Evolutionary conservation across 495 filamentous ascomycete genomes (phyloP).

Genomic region (Penicillium goetzii): DNA sequence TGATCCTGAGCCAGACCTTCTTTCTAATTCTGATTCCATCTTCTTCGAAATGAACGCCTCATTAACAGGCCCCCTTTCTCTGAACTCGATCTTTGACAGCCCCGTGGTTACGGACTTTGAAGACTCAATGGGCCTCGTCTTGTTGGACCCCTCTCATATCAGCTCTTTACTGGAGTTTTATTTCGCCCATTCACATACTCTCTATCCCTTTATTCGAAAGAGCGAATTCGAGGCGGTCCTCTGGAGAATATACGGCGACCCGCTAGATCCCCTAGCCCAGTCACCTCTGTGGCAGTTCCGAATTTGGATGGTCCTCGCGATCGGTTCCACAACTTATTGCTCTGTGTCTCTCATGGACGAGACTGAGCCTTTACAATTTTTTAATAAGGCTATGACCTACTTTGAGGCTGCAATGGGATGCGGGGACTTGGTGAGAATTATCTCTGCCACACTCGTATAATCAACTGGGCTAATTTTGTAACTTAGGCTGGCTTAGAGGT

Average conservation of each 20-base stretch:
- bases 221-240: conserved; percentile 35
- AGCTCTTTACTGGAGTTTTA: conserved; percentile 41
- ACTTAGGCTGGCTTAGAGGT: conserved; percentile 41
- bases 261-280: conserved; percentile 30
- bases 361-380: conserved; percentile 39
- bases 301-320: conserved; percentile 48
- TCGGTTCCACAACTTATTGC: conserved; percentile 43
- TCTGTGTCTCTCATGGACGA: conserved; percentile 45
- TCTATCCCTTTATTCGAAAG: conserved; percentile 42
- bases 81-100: conserved; percentile 26
- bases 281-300: conserved; percentile 39
- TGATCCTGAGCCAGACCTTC: conserved; percentile 15
- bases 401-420: conserved; percentile 41
- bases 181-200: conserved; percentile 47
- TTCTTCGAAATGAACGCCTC: conserved; percentile 25
- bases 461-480: background rate
- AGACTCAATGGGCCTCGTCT: conserved; percentile 21
- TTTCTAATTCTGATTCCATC: conserved; percentile 18
- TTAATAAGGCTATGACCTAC: conserved; percentile 43
- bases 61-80: conserved; percentile 24
- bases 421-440: conserved; percentile 38
- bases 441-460: background rate
- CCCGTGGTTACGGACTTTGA: conserved; percentile 23
- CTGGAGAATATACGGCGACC: conserved; percentile 34
- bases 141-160: conserved; percentile 33